These are phyloP conservation scores for Dictyophora rubrovolvata DNA, from an alignment of 768 basidiomycete species.

Conservation along the genomic window DNA sequence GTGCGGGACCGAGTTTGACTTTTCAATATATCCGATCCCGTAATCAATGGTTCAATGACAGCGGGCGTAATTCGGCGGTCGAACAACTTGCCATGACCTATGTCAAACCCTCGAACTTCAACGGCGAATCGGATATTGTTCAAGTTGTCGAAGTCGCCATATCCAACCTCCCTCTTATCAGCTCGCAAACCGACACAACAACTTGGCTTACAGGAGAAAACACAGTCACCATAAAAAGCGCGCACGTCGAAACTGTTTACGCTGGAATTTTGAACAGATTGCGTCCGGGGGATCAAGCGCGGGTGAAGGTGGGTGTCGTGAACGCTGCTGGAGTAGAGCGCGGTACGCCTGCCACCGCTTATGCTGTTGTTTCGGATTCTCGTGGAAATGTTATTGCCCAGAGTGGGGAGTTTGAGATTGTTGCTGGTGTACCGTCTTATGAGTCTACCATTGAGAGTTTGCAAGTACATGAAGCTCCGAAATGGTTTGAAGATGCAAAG, in stretches of 20 bases:
- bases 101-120: conserved; percentile 30
- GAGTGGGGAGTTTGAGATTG: conserved; percentile 29
- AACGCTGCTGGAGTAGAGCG: conserved; percentile 20
- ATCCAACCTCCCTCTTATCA: conserved; percentile 37
- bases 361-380: conserved; percentile 25
- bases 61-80: background rate
- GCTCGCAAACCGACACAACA: conserved; percentile 9
- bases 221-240: conserved; percentile 12
- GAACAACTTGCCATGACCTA: conserved; percentile 2
- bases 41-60: conserved; percentile 6
- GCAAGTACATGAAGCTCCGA: conserved; percentile 40
- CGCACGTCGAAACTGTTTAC: conserved; percentile 28
- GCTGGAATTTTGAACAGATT: conserved; percentile 36
- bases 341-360: conserved; percentile 6
- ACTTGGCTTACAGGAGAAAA: conserved; percentile 21
- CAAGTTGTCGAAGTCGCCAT: conserved; percentile 44
- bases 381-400: conserved; percentile 26
- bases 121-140: conserved; percentile 25
- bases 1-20: conserved; percentile 13
- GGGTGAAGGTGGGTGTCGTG: conserved; percentile 37
- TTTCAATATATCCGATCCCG: conserved; percentile 13
- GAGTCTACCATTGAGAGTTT: conserved; percentile 27
- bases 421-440: conserved; percentile 31
- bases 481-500: conserved; percentile 25
- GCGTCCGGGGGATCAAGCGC: conserved; percentile 39